A percentile compares a stretch with the other conserved stretches of the same genome.
Evolutionary conservation across 2,329 filamentous ascomycete species (phyloP).

Genomic region (Talaromyces sp.): DNA sequence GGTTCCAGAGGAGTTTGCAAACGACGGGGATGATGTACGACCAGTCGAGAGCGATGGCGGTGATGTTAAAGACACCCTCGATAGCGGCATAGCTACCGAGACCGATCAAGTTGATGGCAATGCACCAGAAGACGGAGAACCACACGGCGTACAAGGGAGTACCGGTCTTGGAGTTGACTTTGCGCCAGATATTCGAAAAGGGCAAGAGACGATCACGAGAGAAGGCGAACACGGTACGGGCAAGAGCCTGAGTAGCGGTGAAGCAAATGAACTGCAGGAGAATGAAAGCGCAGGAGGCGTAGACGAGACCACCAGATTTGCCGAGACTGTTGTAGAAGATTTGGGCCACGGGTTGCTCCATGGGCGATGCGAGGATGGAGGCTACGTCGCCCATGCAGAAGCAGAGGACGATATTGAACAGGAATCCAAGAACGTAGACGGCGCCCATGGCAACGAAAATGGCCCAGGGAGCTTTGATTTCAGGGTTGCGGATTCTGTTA

Average conservation of each 20-base stretch:
- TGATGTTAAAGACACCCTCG: conserved; percentile 44
- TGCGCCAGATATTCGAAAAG: conserved; percentile 48
- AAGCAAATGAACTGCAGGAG: conserved; percentile 19
- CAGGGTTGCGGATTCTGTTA: conserved; percentile 45
- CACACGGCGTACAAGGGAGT: conserved; percentile 55
- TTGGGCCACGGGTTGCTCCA: conserved; percentile 54
- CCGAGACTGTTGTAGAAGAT: conserved; percentile 58
- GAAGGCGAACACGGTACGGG: conserved; percentile 55
- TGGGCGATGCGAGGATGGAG: conserved; percentile 45
- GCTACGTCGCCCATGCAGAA: conserved; percentile 54
- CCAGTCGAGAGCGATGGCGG: conserved; percentile 40
- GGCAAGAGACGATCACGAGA: conserved; percentile 52
- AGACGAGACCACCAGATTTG: conserved; percentile 50
- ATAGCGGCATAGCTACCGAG: conserved; percentile 52
- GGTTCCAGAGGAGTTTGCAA: conserved; percentile 50
- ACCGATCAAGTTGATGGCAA: conserved; percentile 57
- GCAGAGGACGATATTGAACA: conserved; percentile 57
- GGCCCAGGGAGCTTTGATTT: conserved; percentile 53
- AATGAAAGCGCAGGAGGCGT: conserved; percentile 56
- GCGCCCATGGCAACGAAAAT: conserved; percentile 55
- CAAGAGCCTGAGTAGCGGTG: conserved; percentile 40
- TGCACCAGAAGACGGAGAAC: conserved; percentile 54
- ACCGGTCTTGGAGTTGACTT: conserved; percentile 47
- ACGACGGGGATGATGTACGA: conserved; percentile 55
- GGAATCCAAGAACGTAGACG: conserved; percentile 53